Percentiles rank a stretch among this genome's conserved stretches.
Evolutionary conservation across 768 basidiomycete genomes (phyloP).

Genomic region (Boletus sp.): DNA sequence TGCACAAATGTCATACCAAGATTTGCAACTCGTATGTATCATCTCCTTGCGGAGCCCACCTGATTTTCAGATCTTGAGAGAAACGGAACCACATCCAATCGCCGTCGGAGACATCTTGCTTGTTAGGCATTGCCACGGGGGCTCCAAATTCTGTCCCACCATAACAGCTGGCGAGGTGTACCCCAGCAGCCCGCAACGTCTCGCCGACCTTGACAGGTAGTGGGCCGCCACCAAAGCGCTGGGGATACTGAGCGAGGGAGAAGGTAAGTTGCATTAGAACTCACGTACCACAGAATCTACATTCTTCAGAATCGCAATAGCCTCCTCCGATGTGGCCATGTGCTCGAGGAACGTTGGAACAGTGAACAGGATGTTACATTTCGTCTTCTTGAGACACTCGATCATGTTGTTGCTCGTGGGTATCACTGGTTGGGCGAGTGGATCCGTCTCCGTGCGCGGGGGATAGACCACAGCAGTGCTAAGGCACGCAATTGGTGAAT

Average conservation of each 20-base stretch:
- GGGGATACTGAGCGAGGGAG: not conserved
- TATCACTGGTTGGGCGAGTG: constrained; percentile 30
- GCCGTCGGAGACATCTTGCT: constrained; percentile 13
- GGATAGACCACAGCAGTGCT: constrained; percentile 25
- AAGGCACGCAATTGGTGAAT: constrained; percentile 18
- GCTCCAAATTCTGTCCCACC: constrained; percentile 35
- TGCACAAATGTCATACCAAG: constrained; percentile 26
- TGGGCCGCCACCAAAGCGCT: constrained; percentile 42
- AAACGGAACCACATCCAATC: constrained; percentile 39
- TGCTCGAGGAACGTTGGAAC: constrained; percentile 41
- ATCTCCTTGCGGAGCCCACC: constrained; percentile 35
- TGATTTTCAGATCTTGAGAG: constrained; percentile 20
- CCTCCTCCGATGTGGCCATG: constrained; percentile 31
- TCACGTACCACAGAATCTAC: constrained; percentile 31
- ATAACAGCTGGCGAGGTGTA: constrained; percentile 33
- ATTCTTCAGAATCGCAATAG: constrained; percentile 25
- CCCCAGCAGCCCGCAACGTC: constrained; percentile 32
- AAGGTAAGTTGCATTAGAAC: not conserved
- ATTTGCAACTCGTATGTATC: constrained; percentile 38
- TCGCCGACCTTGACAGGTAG: constrained; percentile 37
- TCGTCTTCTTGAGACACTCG: constrained; percentile 29
- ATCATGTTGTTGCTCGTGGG: constrained; percentile 42
- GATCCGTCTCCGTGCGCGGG: constrained; percentile 24
- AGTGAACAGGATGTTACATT: constrained; percentile 32
- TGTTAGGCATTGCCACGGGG: not conserved